Percentiles rank a stretch among this genome's conserved stretches.
These are phyloP conservation scores for Aristolochia californica DNA, from an alignment of 164 flowering plant genomes.

Conservation along the genomic window DNA sequence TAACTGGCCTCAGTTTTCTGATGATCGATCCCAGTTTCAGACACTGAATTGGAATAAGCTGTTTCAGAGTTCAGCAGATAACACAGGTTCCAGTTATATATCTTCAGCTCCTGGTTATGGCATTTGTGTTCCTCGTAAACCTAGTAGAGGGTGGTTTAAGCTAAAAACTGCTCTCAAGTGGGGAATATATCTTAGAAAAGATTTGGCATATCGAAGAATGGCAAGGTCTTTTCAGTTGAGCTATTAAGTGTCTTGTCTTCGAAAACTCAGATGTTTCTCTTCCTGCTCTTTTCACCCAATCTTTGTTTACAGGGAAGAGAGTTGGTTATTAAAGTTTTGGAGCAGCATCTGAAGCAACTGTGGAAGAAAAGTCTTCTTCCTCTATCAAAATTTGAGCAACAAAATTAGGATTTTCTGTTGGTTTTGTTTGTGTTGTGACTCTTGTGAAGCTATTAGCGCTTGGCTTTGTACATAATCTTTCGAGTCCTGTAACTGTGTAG, in stretches of 20 bases:
- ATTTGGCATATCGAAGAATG: constrained; percentile 30
- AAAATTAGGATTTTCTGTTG: too few species aligned
- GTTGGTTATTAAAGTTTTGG: too few species aligned
- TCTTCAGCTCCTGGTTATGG: constrained; percentile 13
- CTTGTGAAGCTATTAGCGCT: too few species aligned
- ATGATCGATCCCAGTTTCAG: constrained; percentile 15
- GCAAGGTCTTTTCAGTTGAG: constrained; percentile 5
- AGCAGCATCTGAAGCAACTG: too few species aligned
- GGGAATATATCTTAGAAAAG: constrained; percentile 21
- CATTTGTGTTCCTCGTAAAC: constrained; percentile 12
- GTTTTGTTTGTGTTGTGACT: too few species aligned
- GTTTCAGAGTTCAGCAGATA: constrained; percentile 6
- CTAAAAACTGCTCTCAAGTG: constrained; percentile 39
- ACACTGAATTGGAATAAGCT: constrained; percentile 9
- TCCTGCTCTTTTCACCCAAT: too few species aligned
- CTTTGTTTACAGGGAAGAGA: too few species aligned
- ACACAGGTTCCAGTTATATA: background rate
- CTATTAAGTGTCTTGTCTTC: background rate
- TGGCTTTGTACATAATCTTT: too few species aligned
- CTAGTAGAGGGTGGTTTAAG: constrained; percentile 39
- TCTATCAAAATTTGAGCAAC: too few species aligned
- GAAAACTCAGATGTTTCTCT: too few species aligned
- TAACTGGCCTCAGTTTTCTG: constrained; percentile 15
- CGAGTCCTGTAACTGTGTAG: too few species aligned
- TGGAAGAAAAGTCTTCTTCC: too few species aligned